phyloP scores from a whole-genome alignment of 164 flowering plant species.

The Sedum album region DNA sequence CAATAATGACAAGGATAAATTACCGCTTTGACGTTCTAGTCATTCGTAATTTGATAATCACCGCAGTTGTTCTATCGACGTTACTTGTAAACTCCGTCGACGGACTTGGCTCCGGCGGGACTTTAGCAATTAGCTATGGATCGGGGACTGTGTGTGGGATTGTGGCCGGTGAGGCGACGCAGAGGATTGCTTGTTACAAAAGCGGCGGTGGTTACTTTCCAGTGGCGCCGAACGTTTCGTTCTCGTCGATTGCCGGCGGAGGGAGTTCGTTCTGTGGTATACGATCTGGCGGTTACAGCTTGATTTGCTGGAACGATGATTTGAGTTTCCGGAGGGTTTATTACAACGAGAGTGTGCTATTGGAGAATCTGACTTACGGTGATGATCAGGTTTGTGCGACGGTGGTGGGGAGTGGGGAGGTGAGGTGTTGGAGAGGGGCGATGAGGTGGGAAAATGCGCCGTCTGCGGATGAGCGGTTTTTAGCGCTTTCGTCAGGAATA shows the following conservation, averaged over 20 bases:
- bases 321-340: conserved; percentile 33
- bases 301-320: conserved; percentile 58
- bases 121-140: conserved; percentile 45
- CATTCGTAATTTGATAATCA: not conserved
- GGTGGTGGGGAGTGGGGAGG: conserved; percentile 19
- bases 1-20: conserved; percentile 23
- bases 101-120: conserved; percentile 50
- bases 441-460: conserved; percentile 2
- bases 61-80: conserved; percentile 7
- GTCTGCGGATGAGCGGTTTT: conserved; percentile 12
- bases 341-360: conserved; percentile 15
- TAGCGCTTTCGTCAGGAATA: conserved; percentile 41
- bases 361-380: conserved; percentile 47
- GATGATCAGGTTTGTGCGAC: conserved; percentile 60
- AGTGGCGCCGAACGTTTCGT: conserved; percentile 45
- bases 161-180: conserved; percentile 33
- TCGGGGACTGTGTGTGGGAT: conserved; percentile 68
- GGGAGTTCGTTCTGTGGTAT: conserved; percentile 60
- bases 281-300: conserved; percentile 45
- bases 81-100: conserved; percentile 14
- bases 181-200: conserved; percentile 40
- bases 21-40: conserved; percentile 8
- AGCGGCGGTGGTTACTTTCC: conserved; percentile 15
- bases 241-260: conserved; percentile 59
- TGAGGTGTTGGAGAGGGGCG: conserved; percentile 58